Percentiles rank a stretch among this genome's conserved stretches.
phyloP scores from a whole-genome alignment of 2,329 filamentous ascomycete species.

The Leptographium radiaticola region DNA sequence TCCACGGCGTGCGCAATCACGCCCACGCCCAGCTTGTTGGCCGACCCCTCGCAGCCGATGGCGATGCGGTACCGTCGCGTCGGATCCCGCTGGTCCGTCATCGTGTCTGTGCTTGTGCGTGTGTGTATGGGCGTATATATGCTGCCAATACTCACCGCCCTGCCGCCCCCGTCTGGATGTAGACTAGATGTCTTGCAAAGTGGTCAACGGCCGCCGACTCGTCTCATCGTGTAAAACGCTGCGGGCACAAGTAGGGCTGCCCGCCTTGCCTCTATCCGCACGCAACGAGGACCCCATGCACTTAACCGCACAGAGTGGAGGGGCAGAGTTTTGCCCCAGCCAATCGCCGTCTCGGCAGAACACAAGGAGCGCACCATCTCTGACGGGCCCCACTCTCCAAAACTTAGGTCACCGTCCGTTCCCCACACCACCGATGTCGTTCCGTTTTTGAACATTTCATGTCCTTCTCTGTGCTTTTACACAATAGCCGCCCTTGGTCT shows the following conservation, averaged over 20 bases:
- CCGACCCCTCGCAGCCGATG: slow-evolving; percentile 70
- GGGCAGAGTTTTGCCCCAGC: neutral
- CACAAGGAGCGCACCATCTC: too few species aligned
- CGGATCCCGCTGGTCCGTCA: slow-evolving; percentile 7
- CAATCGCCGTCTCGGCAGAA: neutral
- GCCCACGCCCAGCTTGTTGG: slow-evolving; percentile 94
- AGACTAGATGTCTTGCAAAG: too few species aligned
- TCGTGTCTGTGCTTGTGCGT: neutral
- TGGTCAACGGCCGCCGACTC: too few species aligned
- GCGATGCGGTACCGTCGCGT: slow-evolving; percentile 33
- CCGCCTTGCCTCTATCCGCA: neutral
- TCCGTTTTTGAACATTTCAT: neutral
- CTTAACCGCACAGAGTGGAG: neutral
- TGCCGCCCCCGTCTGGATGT: too few species aligned
- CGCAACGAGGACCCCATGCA: neutral
- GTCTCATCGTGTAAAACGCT: too few species aligned
- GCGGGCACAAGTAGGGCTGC: too few species aligned
- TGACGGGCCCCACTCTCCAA: neutral
- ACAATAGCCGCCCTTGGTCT: neutral
- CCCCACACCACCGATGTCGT: slow-evolving; percentile 3
- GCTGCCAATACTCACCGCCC: neutral
- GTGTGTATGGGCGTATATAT: neutral
- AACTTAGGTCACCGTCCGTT: slow-evolving; percentile 1
- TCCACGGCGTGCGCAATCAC: slow-evolving; percentile 62
- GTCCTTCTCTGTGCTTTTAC: neutral